Evolutionary conservation across 768 basidiomycete species (phyloP).

Genomic region (Hemileccinum impolitum): DNA sequence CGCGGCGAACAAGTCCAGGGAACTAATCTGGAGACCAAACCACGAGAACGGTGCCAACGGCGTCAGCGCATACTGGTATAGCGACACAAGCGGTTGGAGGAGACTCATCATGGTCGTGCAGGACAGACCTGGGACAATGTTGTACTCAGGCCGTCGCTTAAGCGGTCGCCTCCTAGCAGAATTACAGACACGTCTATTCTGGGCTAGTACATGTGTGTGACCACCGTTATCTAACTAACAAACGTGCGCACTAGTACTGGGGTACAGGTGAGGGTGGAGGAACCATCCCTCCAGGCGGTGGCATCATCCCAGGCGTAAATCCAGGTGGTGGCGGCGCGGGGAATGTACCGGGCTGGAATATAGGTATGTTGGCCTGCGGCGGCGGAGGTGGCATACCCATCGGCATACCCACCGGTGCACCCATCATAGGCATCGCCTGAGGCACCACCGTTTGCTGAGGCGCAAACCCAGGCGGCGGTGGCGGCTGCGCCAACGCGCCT

Average conservation of each 20-base stretch:
- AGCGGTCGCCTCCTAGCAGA: not conserved
- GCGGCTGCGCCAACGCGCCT: slow-evolving; percentile 77
- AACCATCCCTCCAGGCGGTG: slow-evolving; percentile 33
- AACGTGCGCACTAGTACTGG: slow-evolving; percentile 26
- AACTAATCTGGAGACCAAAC: slow-evolving; percentile 56
- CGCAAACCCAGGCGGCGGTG: slow-evolving; percentile 78
- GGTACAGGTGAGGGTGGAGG: slow-evolving; percentile 45
- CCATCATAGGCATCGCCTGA: slow-evolving; percentile 36
- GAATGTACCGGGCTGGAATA: slow-evolving; percentile 46
- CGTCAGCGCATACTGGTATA: slow-evolving; percentile 51
- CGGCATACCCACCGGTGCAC: slow-evolving; percentile 27
- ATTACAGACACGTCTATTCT: slow-evolving; percentile 3
- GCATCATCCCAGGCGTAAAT: slow-evolving; percentile 50
- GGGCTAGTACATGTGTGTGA: not conserved
- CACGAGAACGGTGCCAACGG: slow-evolving; percentile 67
- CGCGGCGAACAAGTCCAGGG: slow-evolving; percentile 65
- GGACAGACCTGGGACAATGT: not conserved
- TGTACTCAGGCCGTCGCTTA: too few relatives aligned
- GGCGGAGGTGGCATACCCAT: slow-evolving; percentile 36
- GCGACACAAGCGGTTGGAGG: slow-evolving; percentile 41
- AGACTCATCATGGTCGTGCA: slow-evolving; percentile 26
- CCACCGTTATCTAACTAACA: not conserved
- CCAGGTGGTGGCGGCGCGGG: slow-evolving; percentile 65
- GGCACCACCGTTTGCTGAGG: slow-evolving; percentile 68
- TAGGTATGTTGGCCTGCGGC: slow-evolving; percentile 37